Percentiles rank a stretch among this genome's conserved stretches.
Evolutionary conservation across 2,329 filamentous ascomycete species (phyloP).

Genomic region (Monascus ruber): DNA sequence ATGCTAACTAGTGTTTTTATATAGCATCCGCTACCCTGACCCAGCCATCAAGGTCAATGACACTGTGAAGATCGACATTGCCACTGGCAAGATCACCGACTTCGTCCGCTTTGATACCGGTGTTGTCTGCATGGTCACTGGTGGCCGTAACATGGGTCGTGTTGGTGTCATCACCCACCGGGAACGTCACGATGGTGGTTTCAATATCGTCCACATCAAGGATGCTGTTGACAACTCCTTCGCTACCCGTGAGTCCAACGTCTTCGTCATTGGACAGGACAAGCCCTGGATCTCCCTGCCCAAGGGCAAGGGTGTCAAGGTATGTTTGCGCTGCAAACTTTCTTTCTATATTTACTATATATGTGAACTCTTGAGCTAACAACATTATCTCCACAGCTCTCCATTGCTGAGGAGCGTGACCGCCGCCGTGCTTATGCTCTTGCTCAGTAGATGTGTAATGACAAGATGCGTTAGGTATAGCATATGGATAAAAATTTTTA

Average conservation of each 20-base stretch:
- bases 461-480: conserved; percentile 4
- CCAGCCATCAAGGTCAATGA: conserved; percentile 99
- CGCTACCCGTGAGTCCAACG: conserved; percentile 98
- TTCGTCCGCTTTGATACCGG: conserved; percentile 99
- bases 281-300: conserved; percentile 99
- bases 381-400: conserved; percentile 46
- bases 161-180: conserved; percentile 99
- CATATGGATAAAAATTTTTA: no score
- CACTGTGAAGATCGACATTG: conserved; percentile 97
- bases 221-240: conserved; percentile 99
- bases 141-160: conserved; percentile 99
- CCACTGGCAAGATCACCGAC: conserved; percentile 95
- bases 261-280: conserved; percentile 96
- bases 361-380: conserved; percentile 10
- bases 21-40: conserved; percentile 98
- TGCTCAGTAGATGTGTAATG: conserved; percentile 23
- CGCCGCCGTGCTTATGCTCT: conserved; percentile 68
- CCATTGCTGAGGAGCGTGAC: conserved; percentile 98
- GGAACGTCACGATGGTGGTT: conserved; percentile 99
- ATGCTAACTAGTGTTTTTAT: conserved; percentile 20
- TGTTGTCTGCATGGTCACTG: conserved; percentile 95
- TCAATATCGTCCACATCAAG: conserved; percentile 99
- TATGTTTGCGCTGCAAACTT: conserved; percentile 19
- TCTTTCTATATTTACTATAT: background rate
- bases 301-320: conserved; percentile 99